Evolutionary conservation across 2,329 filamentous ascomycete species (phyloP).

Genomic region (Talaromyces sp.): DNA sequence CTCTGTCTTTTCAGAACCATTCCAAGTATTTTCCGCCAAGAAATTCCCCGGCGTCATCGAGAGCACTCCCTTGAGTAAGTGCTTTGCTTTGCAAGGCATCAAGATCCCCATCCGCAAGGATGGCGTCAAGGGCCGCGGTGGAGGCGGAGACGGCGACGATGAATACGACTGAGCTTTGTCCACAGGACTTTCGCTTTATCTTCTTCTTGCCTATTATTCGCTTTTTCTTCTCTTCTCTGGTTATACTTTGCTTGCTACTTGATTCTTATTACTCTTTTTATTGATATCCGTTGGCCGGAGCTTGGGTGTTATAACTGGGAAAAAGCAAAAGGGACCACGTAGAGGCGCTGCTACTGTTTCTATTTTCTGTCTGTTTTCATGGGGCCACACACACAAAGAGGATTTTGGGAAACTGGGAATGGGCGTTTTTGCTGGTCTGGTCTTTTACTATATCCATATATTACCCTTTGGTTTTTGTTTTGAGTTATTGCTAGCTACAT

Average conservation of each 20-base stretch:
- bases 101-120: conserved; percentile 97
- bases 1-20: conserved; percentile 79
- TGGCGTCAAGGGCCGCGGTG: conserved; percentile 49
- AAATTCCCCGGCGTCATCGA: conserved; percentile 98
- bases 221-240: not conserved
- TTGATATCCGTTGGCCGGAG: conserved; percentile 16
- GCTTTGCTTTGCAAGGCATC: conserved; percentile 88
- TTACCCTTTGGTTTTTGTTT: not conserved
- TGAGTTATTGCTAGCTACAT: not conserved
- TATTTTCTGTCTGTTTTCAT: not conserved
- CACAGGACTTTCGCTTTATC: not conserved
- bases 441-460: not conserved
- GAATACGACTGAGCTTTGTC: conserved; percentile 17
- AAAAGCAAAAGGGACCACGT: conserved; percentile 4
- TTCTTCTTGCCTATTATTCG: not conserved
- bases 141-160: conserved; percentile 17
- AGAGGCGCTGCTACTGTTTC: conserved; percentile 12
- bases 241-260: conserved; percentile 2
- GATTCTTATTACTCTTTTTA: not conserved
- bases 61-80: conserved; percentile 85
- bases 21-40: conserved; percentile 94
- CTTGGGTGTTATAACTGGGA: conserved; percentile 2
- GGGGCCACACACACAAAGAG: not conserved
- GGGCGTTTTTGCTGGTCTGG: not conserved
- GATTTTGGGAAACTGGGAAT: not conserved